These are phyloP conservation scores for Ustilago bromivora DNA, from an alignment of 1,284 basidiomycete species.

Conservation along the genomic window DNA sequence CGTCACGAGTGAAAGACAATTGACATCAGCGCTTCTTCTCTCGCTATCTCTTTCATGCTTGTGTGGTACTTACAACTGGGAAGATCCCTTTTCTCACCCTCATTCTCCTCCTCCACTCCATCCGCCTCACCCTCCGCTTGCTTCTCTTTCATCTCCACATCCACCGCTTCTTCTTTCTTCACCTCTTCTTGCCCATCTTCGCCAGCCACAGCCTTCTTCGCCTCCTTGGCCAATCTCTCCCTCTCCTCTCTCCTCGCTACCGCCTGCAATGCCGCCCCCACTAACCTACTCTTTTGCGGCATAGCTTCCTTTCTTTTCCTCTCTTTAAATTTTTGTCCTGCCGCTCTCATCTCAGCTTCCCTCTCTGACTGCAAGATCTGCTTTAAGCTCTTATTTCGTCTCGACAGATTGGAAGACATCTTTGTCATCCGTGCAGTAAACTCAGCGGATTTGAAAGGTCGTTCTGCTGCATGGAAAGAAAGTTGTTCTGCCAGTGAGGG, in stretches of 20 bases:
- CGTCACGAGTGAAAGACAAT: neutral
- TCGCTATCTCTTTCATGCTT: neutral
- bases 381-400: conserved; percentile 63
- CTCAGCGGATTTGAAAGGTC: conserved; percentile 51
- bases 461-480: conserved; percentile 42
- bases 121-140: neutral
- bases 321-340: conserved; percentile 40
- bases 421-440: conserved; percentile 39
- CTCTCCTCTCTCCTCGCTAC: conserved; percentile 39
- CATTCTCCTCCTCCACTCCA: conserved; percentile 6
- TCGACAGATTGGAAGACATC: conserved; percentile 47
- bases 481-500: conserved; percentile 45
- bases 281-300: conserved; percentile 28
- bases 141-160: conserved; percentile 3
- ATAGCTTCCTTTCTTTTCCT: conserved; percentile 36
- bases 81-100: conserved; percentile 29
- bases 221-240: conserved; percentile 29
- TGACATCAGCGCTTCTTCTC: neutral
- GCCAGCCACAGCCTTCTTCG: neutral
- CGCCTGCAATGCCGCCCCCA: conserved; percentile 46
- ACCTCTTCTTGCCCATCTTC: conserved; percentile 5
- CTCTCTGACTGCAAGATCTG: conserved; percentile 61
- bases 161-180: conserved; percentile 2
- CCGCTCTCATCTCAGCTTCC: conserved; percentile 53
- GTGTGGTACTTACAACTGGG: conserved; percentile 27